These are phyloP conservation scores for Clonostachys rhizophaga DNA, from an alignment of 2,329 filamentous ascomycete genomes.

Conservation along the genomic window DNA sequence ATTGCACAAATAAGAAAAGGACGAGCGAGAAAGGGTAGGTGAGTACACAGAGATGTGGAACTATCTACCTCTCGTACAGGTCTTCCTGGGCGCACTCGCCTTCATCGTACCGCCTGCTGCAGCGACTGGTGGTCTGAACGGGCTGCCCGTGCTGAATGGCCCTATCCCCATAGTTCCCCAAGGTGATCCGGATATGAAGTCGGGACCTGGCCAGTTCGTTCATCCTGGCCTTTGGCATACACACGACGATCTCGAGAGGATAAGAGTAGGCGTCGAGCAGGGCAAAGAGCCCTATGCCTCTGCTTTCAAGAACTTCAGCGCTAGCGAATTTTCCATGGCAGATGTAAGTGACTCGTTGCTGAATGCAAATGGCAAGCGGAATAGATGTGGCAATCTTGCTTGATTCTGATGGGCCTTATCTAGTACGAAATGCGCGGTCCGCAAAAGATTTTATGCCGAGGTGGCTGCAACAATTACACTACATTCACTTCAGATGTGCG, in stretches of 20 bases:
- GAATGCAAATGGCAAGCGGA: not conserved
- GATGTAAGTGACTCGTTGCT: not conserved
- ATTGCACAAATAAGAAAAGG: no score
- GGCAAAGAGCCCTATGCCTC: slow-evolving; percentile 1
- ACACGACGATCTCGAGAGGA: slow-evolving; percentile 21
- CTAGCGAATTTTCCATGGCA: slow-evolving; percentile 2
- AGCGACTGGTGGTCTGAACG: no score
- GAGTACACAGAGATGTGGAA: no score
- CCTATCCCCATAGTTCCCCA: not conserved
- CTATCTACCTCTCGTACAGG: no score
- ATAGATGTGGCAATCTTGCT: no score
- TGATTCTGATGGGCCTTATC: no score
- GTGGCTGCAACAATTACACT: slow-evolving; percentile 25
- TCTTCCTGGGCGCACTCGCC: no score
- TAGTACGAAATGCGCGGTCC: slow-evolving; percentile 21
- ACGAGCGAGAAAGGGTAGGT: no score
- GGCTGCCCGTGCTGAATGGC: not conserved
- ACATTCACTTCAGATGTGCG: slow-evolving; percentile 25
- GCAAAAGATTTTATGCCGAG: slow-evolving; percentile 19
- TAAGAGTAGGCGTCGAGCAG: slow-evolving; percentile 12
- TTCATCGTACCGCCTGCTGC: no score
- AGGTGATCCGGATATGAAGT: not conserved
- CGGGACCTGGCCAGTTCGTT: slow-evolving; percentile 11
- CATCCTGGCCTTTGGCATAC: slow-evolving; percentile 24
- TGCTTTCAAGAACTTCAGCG: slow-evolving; percentile 8